Conservation (phyloP, 2,329 filamentous ascomycete species). For the Pseudogymnoascus sp. region DNA sequence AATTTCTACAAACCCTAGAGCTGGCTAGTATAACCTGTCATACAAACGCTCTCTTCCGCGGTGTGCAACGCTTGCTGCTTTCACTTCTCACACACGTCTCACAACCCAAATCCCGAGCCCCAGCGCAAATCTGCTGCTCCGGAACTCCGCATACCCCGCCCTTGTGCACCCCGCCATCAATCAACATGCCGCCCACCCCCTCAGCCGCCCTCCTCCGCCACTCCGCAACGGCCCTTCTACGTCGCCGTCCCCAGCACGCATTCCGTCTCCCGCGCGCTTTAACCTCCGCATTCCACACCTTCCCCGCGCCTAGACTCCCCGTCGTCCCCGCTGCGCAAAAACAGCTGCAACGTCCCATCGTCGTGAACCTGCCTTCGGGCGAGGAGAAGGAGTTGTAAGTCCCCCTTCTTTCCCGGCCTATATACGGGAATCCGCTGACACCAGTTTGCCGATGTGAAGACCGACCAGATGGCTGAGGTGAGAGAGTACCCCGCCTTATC, state of each 20-base stretch:
- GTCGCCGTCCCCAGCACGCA: neutral
- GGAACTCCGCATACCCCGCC: neutral
- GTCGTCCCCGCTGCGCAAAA: neutral
- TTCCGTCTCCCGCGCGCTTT: neutral
- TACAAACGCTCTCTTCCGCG: neutral
- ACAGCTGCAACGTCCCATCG: neutral
- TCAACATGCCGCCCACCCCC: neutral
- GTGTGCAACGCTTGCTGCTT: neutral
- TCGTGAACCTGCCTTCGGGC: neutral
- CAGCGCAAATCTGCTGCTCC: neutral
- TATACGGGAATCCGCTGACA: neutral
- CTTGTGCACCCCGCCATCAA: neutral
- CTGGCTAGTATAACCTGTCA: neutral
- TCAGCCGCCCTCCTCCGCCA: neutral
- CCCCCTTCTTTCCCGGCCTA: neutral
- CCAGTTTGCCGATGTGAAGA: neutral
- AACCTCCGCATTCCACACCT: neutral
- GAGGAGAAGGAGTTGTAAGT: neutral
- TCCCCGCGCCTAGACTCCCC: neutral
- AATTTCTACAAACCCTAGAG: neutral
- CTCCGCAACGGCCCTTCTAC: neutral
- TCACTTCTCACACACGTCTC: neutral
- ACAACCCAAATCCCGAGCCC: neutral
- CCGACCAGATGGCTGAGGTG: conserved; percentile 6
- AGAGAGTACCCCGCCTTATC: neutral